These are phyloP conservation scores for Coemansia sp. DNA, from an alignment of 192 early-diverging fungal species.

Conservation along the genomic window DNA sequence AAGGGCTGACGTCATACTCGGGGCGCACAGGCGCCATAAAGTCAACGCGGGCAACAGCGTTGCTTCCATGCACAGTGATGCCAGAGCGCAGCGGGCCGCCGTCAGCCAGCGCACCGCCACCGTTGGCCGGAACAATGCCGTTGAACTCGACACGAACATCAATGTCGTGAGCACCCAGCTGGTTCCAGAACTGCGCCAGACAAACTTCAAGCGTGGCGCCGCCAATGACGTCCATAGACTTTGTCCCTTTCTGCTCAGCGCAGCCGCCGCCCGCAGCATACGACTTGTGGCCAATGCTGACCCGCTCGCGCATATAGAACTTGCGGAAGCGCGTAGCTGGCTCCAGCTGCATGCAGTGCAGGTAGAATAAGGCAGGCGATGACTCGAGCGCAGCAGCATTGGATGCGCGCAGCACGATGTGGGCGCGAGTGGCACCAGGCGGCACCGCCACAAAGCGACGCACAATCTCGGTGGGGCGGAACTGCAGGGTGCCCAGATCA, in stretches of 20 bases:
- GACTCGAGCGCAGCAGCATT: conserved; percentile 35
- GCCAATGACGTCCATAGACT: conserved; percentile 64
- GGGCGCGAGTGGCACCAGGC: conserved; percentile 73
- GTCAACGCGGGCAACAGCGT: conserved; percentile 69
- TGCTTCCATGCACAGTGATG: conserved; percentile 47
- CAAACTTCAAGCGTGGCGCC: conserved; percentile 76
- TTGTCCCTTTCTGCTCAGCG: conserved; percentile 57
- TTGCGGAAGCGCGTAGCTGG: conserved; percentile 66
- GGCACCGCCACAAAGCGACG: conserved; percentile 85
- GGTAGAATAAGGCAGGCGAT: conserved; percentile 64
- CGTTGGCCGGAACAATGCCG: conserved; percentile 60
- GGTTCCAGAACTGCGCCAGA: conserved; percentile 90
- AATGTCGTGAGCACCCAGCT: conserved; percentile 66
- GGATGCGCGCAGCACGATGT: conserved; percentile 37
- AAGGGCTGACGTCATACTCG: conserved; percentile 66
- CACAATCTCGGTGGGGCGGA: conserved; percentile 74
- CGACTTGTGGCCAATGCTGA: conserved; percentile 62
- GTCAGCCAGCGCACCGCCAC: conserved; percentile 39
- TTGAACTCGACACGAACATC: conserved; percentile 76
- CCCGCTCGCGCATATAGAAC: conserved; percentile 59
- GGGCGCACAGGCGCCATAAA: conserved; percentile 67
- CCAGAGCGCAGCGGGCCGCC: conserved; percentile 13
- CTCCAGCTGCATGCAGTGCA: conserved; percentile 73
- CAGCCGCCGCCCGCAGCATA: conserved; percentile 61
- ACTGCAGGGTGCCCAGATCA: conserved; percentile 60